Evolutionary conservation across 176 grass and related monocot species (phyloP), one percentile per base, ranked within the genome.

Genomic region (Poa pratensis): DNA sequence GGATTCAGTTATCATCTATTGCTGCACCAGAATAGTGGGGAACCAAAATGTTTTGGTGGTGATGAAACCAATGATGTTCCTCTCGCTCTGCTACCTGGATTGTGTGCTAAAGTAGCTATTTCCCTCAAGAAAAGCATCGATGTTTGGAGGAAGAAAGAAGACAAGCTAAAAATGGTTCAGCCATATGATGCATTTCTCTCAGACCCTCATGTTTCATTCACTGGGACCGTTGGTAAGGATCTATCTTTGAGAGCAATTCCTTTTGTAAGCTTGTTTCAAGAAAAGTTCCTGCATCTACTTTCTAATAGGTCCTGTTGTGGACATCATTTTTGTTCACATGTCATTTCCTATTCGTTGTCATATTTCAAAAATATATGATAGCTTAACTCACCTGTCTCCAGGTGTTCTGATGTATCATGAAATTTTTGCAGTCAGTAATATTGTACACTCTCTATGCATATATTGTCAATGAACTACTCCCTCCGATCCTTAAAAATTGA

Each of bases 181-280:
- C 89, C 93, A 20, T 98, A 95, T 95, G 96, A 98, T 87, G 35
- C 76, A 69, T 92, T 98, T 76, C 78, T 98, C 18, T 98, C 93
- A 51, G 96, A 98, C 49, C 88, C 96, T 70, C 93, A 98, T 89
- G 81, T 88, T 86, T 94, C 93, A 9, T 77, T 86, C 67, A 92
- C 93, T 70, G 86, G 90, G 82, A 94, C 80, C 7, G 57, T 98
- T 84, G 93, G 93, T 95, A 94, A 89, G 85, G 40, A 50, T 60
- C 48, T 59, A 7, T 34, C 15, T 19, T 72, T 80, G 77, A 75
- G 69, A 68, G 15, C 9, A 66, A 58, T 49, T 80, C 30, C 26
- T 49, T 69, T 7, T 58, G 28, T 55, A 27, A 17, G 58, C 6
- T 82, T 49, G 10, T 86, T 78, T 86, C 61, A 83, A 86, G 15